Percentiles rank a stretch among this genome's conserved stretches.
These are phyloP conservation scores for Letharia columbiana DNA, from an alignment of 495 filamentous ascomycete species.

Conservation along the genomic window DNA sequence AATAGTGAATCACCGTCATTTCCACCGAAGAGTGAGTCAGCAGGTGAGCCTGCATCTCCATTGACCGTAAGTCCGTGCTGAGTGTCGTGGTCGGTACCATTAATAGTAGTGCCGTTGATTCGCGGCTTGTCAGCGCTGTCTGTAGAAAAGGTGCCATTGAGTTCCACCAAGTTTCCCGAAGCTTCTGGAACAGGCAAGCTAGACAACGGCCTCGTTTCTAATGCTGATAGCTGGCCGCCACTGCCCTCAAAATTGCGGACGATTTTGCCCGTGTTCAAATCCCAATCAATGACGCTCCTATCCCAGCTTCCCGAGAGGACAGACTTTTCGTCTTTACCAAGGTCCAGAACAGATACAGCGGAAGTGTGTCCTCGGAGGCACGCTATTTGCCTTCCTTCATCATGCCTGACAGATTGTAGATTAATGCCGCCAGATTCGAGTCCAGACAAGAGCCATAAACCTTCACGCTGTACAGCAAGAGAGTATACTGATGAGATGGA, in stretches of 20 bases:
- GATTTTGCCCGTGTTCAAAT: constrained; percentile 77
- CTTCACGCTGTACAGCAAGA: constrained; percentile 80
- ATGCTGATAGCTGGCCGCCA: constrained; percentile 75
- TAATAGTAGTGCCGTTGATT: constrained; percentile 41
- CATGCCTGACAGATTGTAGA: constrained; percentile 86
- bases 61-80: constrained; percentile 31
- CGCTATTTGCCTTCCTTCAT: constrained; percentile 82
- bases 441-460: constrained; percentile 83
- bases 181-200: constrained; percentile 65
- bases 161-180: constrained; percentile 46
- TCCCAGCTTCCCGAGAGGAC: constrained; percentile 95
- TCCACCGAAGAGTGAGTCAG: constrained; percentile 56
- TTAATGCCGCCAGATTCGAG: constrained; percentile 88
- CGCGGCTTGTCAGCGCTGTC: constrained; percentile 47
- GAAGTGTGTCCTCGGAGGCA: constrained; percentile 78
- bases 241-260: constrained; percentile 65
- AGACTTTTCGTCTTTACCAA: constrained; percentile 78
- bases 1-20: constrained; percentile 62
- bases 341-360: constrained; percentile 77
- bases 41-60: constrained; percentile 51
- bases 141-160: constrained; percentile 60
- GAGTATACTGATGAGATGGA: constrained; percentile 84
- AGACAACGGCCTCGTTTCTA: constrained; percentile 77
- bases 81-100: constrained; percentile 37
- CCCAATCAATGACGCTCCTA: constrained; percentile 88